Evolutionary conservation across 2,329 filamentous ascomycete genomes (phyloP).

Genomic region (Laburnicola sp.): DNA sequence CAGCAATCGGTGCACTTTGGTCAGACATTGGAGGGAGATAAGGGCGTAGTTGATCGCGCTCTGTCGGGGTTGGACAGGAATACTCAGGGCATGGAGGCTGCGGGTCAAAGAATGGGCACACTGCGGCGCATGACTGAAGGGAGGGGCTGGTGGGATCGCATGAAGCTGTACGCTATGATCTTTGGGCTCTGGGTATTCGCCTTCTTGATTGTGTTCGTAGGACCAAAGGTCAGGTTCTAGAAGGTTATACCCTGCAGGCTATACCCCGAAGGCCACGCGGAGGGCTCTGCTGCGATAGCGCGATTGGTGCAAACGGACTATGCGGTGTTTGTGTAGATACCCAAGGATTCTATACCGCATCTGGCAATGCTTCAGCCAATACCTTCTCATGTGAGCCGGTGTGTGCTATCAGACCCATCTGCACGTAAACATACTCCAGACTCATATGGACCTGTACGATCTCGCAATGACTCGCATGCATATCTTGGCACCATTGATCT

Average conservation of each 20-base stretch:
- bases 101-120: constrained; percentile 74
- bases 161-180: constrained; percentile 84
- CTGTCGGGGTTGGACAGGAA: constrained; percentile 77
- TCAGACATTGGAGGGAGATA: constrained; percentile 71
- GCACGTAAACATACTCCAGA: neutral
- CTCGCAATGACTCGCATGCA: constrained; percentile 23
- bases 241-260: constrained; percentile 13
- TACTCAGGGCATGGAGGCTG: constrained; percentile 73
- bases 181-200: constrained; percentile 78
- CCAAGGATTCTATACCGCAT: no score
- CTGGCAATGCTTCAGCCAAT: no score
- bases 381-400: no score
- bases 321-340: no score
- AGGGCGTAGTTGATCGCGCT: constrained; percentile 71
- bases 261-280: no score
- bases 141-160: constrained; percentile 80
- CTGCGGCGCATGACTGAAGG: constrained; percentile 82
- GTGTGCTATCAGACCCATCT: no score
- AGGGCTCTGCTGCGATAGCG: no score
- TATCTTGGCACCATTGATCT: constrained; percentile 26
- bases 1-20: constrained; percentile 72
- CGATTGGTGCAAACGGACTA: no score
- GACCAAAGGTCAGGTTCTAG: constrained; percentile 85
- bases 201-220: constrained; percentile 77
- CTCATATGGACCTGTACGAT: constrained; percentile 25